A percentile compares a stretch with the other conserved stretches of the same genome.
phyloP scores from a whole-genome alignment of 495 filamentous ascomycete species.

The Penicillium silybi region DNA sequence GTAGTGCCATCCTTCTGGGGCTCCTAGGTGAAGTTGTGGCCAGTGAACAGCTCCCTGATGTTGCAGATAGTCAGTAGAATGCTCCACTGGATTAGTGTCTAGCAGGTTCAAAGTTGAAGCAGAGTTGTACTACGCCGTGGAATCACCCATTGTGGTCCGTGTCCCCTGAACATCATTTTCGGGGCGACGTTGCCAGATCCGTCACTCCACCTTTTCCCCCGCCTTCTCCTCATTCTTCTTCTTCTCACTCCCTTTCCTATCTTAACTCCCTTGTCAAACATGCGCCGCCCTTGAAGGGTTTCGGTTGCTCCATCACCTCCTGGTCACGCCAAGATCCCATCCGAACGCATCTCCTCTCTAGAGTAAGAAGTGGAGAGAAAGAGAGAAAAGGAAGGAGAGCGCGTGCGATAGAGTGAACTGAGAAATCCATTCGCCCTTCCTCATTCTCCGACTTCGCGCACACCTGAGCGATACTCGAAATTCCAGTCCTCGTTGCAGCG shows the following conservation, averaged over 20 bases:
- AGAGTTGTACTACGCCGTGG: neutral
- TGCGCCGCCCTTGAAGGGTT: slow-evolving; percentile 37
- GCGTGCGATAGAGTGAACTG: neutral
- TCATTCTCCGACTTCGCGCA: neutral
- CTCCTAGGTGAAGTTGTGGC: neutral
- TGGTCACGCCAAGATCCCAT: slow-evolving; percentile 30
- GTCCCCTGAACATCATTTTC: slow-evolving; percentile 23
- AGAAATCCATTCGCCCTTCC: slow-evolving; percentile 7
- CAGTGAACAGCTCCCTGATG: neutral
- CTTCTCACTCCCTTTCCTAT: slow-evolving; percentile 4
- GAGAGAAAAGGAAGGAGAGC: slow-evolving; percentile 3
- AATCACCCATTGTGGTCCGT: slow-evolving; percentile 23
- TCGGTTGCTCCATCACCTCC: slow-evolving; percentile 35
- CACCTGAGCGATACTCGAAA: neutral
- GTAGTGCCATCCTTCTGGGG: neutral
- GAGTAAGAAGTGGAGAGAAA: neutral
- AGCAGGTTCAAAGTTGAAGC: neutral
- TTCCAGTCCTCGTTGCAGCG: no score
- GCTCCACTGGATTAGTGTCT: neutral
- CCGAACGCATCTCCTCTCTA: slow-evolving; percentile 20
- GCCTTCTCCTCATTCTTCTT: slow-evolving; percentile 7
- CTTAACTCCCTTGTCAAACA: slow-evolving; percentile 19
- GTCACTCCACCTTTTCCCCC: slow-evolving; percentile 6
- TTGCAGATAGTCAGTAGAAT: no score
- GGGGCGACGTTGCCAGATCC: slow-evolving; percentile 30